Percentiles rank a stretch among this genome's conserved stretches.
Conservation (phyloP, 2,329 filamentous ascomycete genomes). For the Aureobasidium sp. region DNA sequence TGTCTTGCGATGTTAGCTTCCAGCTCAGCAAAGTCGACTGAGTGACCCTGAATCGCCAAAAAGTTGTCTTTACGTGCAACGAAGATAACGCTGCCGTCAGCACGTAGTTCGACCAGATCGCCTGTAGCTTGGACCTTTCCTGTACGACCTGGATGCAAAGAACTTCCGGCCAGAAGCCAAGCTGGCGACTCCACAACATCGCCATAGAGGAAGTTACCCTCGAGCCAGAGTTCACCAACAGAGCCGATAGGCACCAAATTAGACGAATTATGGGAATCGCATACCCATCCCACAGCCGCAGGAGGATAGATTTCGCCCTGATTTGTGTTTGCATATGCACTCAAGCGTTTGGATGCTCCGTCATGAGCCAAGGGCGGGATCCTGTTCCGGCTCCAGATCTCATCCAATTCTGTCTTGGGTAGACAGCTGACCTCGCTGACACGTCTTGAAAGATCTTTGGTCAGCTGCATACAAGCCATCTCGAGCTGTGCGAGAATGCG, state of each 20-base stretch:
- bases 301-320: conserved; percentile 5
- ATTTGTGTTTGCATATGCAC: not conserved
- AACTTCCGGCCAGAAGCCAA: conserved; percentile 13
- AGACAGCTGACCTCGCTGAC: conserved; percentile 10
- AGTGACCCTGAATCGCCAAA: conserved; percentile 28
- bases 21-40: conserved; percentile 32
- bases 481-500: conserved; percentile 13
- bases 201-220: not conserved
- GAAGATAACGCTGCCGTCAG: conserved; percentile 17
- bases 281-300: conserved; percentile 20
- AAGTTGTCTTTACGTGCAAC: conserved; percentile 17
- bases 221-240: conserved; percentile 14
- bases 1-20: conserved; percentile 30
- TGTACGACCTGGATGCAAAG: conserved; percentile 2
- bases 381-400: conserved; percentile 12
- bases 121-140: conserved; percentile 16
- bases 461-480: conserved; percentile 8
- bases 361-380: not conserved
- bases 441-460: not conserved
- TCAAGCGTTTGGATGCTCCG: not conserved
- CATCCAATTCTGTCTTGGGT: conserved; percentile 1
- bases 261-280: conserved; percentile 18
- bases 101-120: conserved; percentile 18
- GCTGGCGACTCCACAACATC: conserved; percentile 15
- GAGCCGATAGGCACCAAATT: conserved; percentile 31